These are phyloP conservation scores for Hemisphaericaspora subhashii DNA, from an alignment of 1,139 yeast species.

Conservation along the genomic window DNA sequence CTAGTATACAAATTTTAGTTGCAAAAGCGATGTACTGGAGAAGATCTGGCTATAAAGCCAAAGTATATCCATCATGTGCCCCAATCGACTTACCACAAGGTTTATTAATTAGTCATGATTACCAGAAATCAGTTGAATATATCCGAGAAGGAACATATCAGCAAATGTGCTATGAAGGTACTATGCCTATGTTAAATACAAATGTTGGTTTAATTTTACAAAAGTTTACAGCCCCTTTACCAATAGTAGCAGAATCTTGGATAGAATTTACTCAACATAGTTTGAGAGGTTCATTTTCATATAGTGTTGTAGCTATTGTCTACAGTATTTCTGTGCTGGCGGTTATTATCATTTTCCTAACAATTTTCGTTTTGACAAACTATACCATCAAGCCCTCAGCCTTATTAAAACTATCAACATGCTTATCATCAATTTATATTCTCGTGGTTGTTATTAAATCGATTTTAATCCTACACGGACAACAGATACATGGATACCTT, in stretches of 20 bases:
- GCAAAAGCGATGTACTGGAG: slow-evolving; percentile 43
- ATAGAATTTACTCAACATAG: slow-evolving; percentile 27
- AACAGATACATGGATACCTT: slow-evolving; percentile 56
- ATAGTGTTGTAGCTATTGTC: slow-evolving; percentile 59
- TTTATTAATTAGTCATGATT: slow-evolving; percentile 31
- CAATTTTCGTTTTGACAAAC: slow-evolving; percentile 63
- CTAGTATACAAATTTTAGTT: neutral
- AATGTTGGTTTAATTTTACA: slow-evolving; percentile 36
- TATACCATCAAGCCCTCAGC: slow-evolving; percentile 55
- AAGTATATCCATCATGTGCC: slow-evolving; percentile 34
- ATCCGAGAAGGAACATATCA: slow-evolving; percentile 28
- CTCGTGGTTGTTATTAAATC: slow-evolving; percentile 50
- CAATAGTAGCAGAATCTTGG: slow-evolving; percentile 45
- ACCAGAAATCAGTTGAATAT: slow-evolving; percentile 20
- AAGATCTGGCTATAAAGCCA: slow-evolving; percentile 24
- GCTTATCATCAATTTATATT: slow-evolving; percentile 55
- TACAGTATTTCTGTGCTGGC: slow-evolving; percentile 66
- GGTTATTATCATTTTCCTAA: slow-evolving; percentile 62
- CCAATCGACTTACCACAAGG: slow-evolving; percentile 34
- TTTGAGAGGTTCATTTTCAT: slow-evolving; percentile 47
- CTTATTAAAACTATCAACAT: slow-evolving; percentile 45
- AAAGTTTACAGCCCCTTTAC: slow-evolving; percentile 31
- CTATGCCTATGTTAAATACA: slow-evolving; percentile 45
- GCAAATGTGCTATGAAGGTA: slow-evolving; percentile 37
- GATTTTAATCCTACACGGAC: slow-evolving; percentile 43